Evolutionary conservation across 768 basidiomycete genomes (phyloP).

Genomic region (Pholiota molesta): DNA sequence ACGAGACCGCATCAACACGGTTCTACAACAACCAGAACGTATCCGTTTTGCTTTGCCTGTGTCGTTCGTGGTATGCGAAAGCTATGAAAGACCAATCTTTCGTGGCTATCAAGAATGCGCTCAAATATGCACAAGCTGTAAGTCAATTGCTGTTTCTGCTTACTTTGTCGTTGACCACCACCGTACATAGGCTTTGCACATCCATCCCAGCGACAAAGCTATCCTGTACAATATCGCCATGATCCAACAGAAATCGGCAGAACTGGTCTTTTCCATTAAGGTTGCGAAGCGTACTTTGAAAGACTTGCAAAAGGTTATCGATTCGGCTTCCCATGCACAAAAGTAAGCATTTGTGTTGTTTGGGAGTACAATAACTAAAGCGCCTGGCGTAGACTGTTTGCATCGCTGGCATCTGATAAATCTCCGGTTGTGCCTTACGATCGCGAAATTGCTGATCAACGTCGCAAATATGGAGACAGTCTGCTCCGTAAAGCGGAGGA

Average conservation of each 20-base stretch:
- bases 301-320: constrained; percentile 78
- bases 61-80: constrained; percentile 93
- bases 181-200: constrained; percentile 68
- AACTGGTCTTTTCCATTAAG: constrained; percentile 77
- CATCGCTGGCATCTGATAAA: constrained; percentile 75
- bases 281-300: constrained; percentile 78
- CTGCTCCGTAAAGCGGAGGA: constrained; percentile 83
- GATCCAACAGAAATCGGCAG: constrained; percentile 96
- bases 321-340: constrained; percentile 84
- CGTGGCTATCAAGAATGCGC: constrained; percentile 78
- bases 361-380: background rate
- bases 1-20: constrained; percentile 86
- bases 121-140: constrained; percentile 83
- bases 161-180: constrained; percentile 1
- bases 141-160: constrained; percentile 15
- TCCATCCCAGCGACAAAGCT: constrained; percentile 88
- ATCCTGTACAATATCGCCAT: constrained; percentile 95
- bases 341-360: constrained; percentile 51
- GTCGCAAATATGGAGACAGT: constrained; percentile 86
- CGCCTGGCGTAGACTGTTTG: constrained; percentile 66
- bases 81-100: constrained; percentile 90
- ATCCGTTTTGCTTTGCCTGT: constrained; percentile 79
- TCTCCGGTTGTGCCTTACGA: constrained; percentile 77
- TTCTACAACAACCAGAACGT: constrained; percentile 78
- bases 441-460: constrained; percentile 85